Evolutionary conservation across 2,329 filamentous ascomycete species (phyloP).

Genomic region (Penicillium griseofulvum): DNA sequence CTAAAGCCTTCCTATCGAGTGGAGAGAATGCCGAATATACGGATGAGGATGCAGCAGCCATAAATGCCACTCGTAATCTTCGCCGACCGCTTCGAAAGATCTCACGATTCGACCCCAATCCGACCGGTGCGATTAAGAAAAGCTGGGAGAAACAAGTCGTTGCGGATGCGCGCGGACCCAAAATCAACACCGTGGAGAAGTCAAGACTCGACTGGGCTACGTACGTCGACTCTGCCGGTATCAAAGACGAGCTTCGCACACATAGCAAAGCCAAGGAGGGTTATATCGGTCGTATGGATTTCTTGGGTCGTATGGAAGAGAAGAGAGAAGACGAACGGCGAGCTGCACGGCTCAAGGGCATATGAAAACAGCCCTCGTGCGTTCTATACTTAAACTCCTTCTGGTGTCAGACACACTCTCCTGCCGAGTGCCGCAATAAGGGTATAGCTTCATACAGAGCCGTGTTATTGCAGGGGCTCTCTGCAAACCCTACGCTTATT

Average conservation of each 20-base stretch:
- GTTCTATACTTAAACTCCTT: not conserved
- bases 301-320: slow-evolving; percentile 58
- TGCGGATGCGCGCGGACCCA: slow-evolving; percentile 48
- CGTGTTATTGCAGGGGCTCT: not conserved
- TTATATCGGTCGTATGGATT: slow-evolving; percentile 62
- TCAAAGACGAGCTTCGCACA: slow-evolving; percentile 60
- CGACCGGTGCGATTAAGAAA: slow-evolving; percentile 43
- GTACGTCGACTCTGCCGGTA: slow-evolving; percentile 60
- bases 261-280: slow-evolving; percentile 62
- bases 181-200: slow-evolving; percentile 66
- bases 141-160: slow-evolving; percentile 43
- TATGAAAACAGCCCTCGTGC: slow-evolving; percentile 18
- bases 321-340: slow-evolving; percentile 57
- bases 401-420: not conserved
- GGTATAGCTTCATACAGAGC: not conserved
- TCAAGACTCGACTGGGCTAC: slow-evolving; percentile 64
- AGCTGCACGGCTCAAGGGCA: slow-evolving; percentile 48
- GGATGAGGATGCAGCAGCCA: slow-evolving; percentile 22
- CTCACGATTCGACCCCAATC: slow-evolving; percentile 49
- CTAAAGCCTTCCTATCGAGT: slow-evolving; percentile 51
- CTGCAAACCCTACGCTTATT: not conserved
- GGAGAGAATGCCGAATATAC: slow-evolving; percentile 38
- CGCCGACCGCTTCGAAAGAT: slow-evolving; percentile 43
- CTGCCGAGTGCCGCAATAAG: not conserved
- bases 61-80: slow-evolving; percentile 25